Base-by-base conservation (phyloP, 2,329 filamentous ascomycete species). In the Talaromyces funiculosus region DNA sequence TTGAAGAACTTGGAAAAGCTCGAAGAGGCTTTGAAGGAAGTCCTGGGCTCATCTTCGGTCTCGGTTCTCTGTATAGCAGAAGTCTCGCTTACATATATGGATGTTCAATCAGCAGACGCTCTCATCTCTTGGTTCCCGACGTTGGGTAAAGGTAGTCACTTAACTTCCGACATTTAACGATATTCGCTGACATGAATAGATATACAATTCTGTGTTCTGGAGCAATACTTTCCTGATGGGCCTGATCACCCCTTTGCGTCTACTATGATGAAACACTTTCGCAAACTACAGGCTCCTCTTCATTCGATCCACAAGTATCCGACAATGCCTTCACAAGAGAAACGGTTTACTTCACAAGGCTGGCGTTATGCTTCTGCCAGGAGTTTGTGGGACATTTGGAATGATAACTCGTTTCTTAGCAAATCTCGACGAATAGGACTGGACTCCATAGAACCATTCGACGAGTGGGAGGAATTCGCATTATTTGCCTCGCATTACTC, bases 391-490 rank as follows among this genome's bases (percentile, higher is more conserved):
- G 84, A 91, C 59, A 79, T 92, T 0, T 97, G 92, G 92, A 85
- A 82, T 10, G 85, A 89, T 65, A 78, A 85, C 14, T 70, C 77
- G 2, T 92, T 92, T 71, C 75, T 96, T 20, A 80, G 79, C 5
- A 69, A 81, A 1, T 74, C 80, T 1, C 82, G 90, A 63, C 83
- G 90, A 64, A 77, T 71, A 37, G 76, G 76, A 10, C 75, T 97
- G 14, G 88, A 96, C 66, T 70, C 77, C 0, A 74, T 92, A 16
- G 93, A 97, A 69, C 86, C 88, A 0, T 97, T 97, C 70, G 93
- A 97, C 72, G 92, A 97, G 74, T 96, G 91, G 91, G 93, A 97
- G 73, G 93, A 97, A 68, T 92, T 97, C 70, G 86, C 89, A 2
- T 78, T 96, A 0, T 96, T 95, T 72, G 86, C 84, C 2, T 86